phyloP scores from a whole-genome alignment of 2,329 filamentous ascomycete genomes.

The Pyricularia sp. region DNA sequence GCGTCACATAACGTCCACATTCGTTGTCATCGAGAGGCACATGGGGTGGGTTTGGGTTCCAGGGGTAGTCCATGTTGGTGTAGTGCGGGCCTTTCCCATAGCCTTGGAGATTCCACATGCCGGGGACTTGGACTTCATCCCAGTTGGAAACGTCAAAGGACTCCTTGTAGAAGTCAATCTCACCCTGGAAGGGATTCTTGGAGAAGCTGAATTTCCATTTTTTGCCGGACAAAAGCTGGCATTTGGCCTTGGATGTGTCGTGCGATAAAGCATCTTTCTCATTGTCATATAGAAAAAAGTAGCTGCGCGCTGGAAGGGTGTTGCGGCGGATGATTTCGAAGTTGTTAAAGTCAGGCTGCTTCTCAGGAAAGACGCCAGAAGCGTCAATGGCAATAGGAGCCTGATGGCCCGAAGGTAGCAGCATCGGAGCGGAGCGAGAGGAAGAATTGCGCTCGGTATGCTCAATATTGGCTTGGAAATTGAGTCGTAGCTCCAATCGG shows the following conservation, averaged over 20 bases:
- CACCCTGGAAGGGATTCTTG: constrained; percentile 30
- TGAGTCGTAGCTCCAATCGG: constrained; percentile 1
- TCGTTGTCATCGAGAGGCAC: constrained; percentile 52
- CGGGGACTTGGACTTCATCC: constrained; percentile 46
- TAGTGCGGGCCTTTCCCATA: constrained; percentile 53
- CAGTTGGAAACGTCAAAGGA: constrained; percentile 25
- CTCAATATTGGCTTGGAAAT: constrained; percentile 1
- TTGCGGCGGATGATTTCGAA: constrained; percentile 45
- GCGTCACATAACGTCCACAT: constrained; percentile 46
- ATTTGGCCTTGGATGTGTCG: constrained; percentile 15
- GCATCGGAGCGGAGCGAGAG: not conserved
- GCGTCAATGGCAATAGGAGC: not conserved
- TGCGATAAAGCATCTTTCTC: constrained; percentile 33
- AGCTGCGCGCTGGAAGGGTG: constrained; percentile 40
- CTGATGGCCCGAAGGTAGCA: not conserved
- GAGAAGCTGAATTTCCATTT: constrained; percentile 39
- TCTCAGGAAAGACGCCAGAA: constrained; percentile 1
- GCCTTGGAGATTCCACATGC: constrained; percentile 60
- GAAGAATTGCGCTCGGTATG: not conserved
- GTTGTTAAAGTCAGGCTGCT: constrained; percentile 46
- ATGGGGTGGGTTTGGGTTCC: constrained; percentile 53
- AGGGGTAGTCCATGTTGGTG: constrained; percentile 56
- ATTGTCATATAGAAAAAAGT: constrained; percentile 39
- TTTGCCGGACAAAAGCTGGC: constrained; percentile 8
- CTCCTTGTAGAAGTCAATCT: constrained; percentile 23